These are phyloP conservation scores for Dryadomyces quercus-mongolicae DNA, from an alignment of 2,329 filamentous ascomycete genomes.

Conservation along the genomic window DNA sequence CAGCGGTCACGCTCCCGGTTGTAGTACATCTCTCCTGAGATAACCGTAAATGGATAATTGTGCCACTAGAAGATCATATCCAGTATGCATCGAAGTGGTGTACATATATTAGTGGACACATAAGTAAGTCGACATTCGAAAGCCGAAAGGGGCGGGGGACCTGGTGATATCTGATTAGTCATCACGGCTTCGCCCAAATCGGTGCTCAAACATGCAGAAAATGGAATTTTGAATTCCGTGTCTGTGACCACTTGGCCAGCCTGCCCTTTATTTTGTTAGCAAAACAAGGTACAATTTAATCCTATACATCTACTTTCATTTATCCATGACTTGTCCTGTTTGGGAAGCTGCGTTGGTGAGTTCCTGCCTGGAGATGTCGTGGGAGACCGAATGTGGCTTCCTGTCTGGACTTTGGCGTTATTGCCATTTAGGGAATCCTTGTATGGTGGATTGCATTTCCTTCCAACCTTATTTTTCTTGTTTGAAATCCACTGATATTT, in stretches of 20 bases:
- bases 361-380: background rate
- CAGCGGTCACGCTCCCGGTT: background rate
- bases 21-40: background rate
- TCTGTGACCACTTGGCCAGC: conserved; percentile 1
- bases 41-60: background rate
- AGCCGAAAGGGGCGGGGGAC: background rate
- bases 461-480: too few relatives aligned
- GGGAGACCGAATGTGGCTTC: background rate
- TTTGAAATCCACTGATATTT: too few relatives aligned
- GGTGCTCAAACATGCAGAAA: background rate
- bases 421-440: background rate
- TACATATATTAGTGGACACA: background rate
- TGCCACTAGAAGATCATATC: background rate
- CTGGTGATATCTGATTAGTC: background rate
- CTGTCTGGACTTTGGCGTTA: background rate
- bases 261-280: background rate
- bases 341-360: background rate
- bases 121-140: background rate
- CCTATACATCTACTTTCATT: background rate
- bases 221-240: background rate
- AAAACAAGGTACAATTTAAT: background rate
- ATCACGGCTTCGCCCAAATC: too few relatives aligned
- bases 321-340: background rate
- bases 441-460: too few relatives aligned
- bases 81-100: background rate